phyloP scores from a whole-genome alignment of 257 asterid species.

The Cynanchum wilfordii region DNA sequence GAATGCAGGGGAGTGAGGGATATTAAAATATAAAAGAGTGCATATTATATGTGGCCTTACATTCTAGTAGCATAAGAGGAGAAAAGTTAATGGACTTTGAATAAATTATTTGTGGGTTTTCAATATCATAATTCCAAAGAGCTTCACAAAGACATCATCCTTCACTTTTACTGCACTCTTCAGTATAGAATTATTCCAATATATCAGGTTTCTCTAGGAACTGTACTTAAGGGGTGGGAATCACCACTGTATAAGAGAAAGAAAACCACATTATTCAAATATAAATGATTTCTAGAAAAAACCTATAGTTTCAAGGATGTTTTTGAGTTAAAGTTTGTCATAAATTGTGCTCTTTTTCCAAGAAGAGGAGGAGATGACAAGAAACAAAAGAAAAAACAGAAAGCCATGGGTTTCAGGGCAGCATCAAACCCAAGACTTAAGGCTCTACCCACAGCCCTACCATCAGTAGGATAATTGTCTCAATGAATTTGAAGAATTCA shows the following conservation, averaged over 20 bases:
- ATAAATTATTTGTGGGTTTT: too few relatives aligned
- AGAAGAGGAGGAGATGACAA: not conserved
- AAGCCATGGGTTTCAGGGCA: too few relatives aligned
- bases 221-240: not conserved
- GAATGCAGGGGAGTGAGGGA: too few relatives aligned
- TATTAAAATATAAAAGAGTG: not conserved
- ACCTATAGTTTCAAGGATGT: not conserved
- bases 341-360: too few relatives aligned
- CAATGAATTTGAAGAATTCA: not conserved
- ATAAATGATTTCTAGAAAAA: too few relatives aligned
- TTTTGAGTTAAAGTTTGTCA: not conserved
- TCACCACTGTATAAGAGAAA: not conserved
- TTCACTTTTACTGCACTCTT: not conserved
- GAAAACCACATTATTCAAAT: not conserved
- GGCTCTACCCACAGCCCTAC: too few relatives aligned
- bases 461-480: not conserved
- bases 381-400: not conserved
- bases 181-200: not conserved
- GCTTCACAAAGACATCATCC: not conserved
- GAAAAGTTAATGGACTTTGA: not conserved
- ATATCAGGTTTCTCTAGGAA: not conserved
- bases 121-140: not conserved
- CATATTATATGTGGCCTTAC: not conserved
- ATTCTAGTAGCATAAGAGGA: not conserved
- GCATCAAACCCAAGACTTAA: not conserved